Conservation (phyloP, 2,329 filamentous ascomycete species). For the Aspergillus pseudotamarii region DNA sequence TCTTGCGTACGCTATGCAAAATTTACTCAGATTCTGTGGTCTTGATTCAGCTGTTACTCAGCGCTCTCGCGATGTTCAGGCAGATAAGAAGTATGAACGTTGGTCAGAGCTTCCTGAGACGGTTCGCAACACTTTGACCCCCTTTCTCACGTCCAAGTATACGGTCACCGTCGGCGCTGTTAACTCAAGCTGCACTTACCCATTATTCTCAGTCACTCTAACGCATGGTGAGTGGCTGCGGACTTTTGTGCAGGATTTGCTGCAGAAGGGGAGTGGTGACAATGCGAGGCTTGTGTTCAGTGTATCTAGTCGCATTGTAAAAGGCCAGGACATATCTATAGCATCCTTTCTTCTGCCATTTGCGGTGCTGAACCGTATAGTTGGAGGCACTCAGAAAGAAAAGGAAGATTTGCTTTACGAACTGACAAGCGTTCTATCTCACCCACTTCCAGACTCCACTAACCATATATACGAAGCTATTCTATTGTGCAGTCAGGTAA, state of each 20-base stretch:
- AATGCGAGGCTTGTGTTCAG: conserved; percentile 79
- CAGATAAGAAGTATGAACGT: conserved; percentile 66
- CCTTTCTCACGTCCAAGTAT: conserved; percentile 85
- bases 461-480: conserved; percentile 72
- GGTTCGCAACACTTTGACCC: conserved; percentile 78
- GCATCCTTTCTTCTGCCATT: conserved; percentile 89
- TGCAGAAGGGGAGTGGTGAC: conserved; percentile 73
- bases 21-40: conserved; percentile 76
- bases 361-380: conserved; percentile 77
- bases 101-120: conserved; percentile 79
- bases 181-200: conserved; percentile 66
- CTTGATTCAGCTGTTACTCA: conserved; percentile 63
- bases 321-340: conserved; percentile 82
- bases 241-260: conserved; percentile 76
- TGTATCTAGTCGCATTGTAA: conserved; percentile 78
- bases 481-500: conserved; percentile 84
- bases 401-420: conserved; percentile 70
- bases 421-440: conserved; percentile 71
- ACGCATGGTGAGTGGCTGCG: conserved; percentile 82
- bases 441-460: conserved; percentile 56
- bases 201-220: conserved; percentile 70
- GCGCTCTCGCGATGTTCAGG: conserved; percentile 57
- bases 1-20: conserved; percentile 92
- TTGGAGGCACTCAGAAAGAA: conserved; percentile 69
- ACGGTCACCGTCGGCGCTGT: conserved; percentile 64